Percentiles rank a stretch among this genome's conserved stretches.
Evolutionary conservation across 805 yeast species (phyloP).

Genomic region (Wickerhamiella qilinensis): DNA sequence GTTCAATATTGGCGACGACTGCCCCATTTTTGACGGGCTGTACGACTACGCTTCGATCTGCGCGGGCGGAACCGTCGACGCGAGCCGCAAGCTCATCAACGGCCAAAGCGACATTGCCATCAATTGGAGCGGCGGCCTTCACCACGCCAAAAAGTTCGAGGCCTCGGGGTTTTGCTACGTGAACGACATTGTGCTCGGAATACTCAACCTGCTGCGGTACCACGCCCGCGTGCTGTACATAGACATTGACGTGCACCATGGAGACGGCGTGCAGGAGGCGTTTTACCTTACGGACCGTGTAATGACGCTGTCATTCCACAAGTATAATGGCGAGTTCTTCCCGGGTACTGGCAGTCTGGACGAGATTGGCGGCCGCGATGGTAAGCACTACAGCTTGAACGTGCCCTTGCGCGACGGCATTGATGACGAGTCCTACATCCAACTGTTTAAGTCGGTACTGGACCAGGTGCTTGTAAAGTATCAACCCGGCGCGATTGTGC

Average conservation of each 20-base stretch:
- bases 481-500: slow-evolving; percentile 91
- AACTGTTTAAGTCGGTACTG: slow-evolving; percentile 54
- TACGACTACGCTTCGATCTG: slow-evolving; percentile 71
- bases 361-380: slow-evolving; percentile 72
- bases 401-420: slow-evolving; percentile 87
- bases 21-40: slow-evolving; percentile 90
- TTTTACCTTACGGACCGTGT: slow-evolving; percentile 84
- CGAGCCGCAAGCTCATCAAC: slow-evolving; percentile 64
- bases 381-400: slow-evolving; percentile 69
- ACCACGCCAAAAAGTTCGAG: slow-evolving; percentile 80
- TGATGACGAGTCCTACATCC: slow-evolving; percentile 63
- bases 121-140: slow-evolving; percentile 87
- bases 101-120: slow-evolving; percentile 84
- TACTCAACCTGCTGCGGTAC: slow-evolving; percentile 58
- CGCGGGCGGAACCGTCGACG: slow-evolving; percentile 85
- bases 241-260: slow-evolving; percentile 86
- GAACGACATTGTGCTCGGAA: slow-evolving; percentile 78
- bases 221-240: slow-evolving; percentile 78
- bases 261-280: slow-evolving; percentile 93
- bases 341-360: slow-evolving; percentile 85
- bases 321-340: slow-evolving; percentile 76
- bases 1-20: slow-evolving; percentile 85
- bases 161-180: slow-evolving; percentile 86
- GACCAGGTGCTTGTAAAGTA: slow-evolving; percentile 77
- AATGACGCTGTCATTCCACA: slow-evolving; percentile 81